Conservation (phyloP, 371 early-diverging fungal genomes). For the Gilbertella persicaria region DNA sequence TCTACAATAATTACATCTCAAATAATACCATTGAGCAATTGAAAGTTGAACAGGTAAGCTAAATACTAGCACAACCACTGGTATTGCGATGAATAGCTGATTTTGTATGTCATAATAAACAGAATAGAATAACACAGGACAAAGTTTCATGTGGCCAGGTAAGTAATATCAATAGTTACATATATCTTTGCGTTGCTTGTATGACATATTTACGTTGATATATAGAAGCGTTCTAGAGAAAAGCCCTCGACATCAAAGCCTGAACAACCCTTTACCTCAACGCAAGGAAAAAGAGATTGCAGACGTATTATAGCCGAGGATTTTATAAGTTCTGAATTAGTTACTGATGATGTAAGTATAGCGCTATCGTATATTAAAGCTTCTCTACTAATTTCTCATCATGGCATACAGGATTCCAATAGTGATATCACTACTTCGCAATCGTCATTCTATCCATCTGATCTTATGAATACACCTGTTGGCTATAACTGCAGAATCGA, state of each 20-base stretch:
- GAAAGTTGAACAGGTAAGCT: conserved; percentile 11
- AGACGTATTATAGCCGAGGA: conserved; percentile 3
- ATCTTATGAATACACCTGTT: conserved; percentile 8
- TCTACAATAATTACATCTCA: conserved; percentile 10
- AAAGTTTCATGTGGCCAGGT: conserved; percentile 9
- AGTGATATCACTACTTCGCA: conserved; percentile 14
- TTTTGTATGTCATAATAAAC: conserved; percentile 10
- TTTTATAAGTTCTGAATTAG: conserved; percentile 19
- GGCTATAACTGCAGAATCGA: conserved; percentile 14
- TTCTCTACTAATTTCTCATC: conserved; percentile 10
- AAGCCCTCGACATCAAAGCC: neutral
- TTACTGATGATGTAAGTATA: conserved; percentile 19
- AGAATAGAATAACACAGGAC: conserved; percentile 13
- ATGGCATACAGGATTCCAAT: conserved; percentile 16
- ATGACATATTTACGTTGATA: conserved; percentile 9
- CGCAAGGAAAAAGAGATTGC: conserved; percentile 16
- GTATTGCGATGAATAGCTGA: conserved; percentile 9
- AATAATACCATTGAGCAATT: conserved; percentile 11
- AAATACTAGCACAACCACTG: conserved; percentile 1
- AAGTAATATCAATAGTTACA: conserved; percentile 6
- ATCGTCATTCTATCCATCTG: conserved; percentile 21
- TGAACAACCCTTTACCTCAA: conserved; percentile 11
- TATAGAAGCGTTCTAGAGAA: conserved; percentile 15
- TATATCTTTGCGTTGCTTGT: conserved; percentile 3
- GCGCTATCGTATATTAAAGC: conserved; percentile 7